Base-by-base conservation (phyloP, 2,329 filamentous ascomycete species). In the Ceratocystis diversiconidia region DNA sequence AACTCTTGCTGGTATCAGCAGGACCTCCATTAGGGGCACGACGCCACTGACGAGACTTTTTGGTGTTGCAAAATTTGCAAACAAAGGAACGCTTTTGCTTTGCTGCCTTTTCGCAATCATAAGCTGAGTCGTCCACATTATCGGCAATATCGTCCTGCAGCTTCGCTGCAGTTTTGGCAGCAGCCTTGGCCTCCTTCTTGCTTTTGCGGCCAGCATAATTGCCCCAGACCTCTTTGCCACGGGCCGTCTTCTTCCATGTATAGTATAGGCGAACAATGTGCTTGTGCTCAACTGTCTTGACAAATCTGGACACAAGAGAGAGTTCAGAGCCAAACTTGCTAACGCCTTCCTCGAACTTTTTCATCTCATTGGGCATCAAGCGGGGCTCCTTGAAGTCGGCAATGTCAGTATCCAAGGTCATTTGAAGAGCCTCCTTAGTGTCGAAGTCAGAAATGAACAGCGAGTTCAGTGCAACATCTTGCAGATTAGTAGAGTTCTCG, bases 251-350 rank as follows among this genome's bases (percentile, higher is more conserved):
- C 77, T 99, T 99, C 94, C 94, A 99, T 69, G 89, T 89, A 74
- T 99, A 99, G 75, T 97, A 99, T 73, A 89, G 95, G 2, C 94
- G 88, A 30, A 95, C 90, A 68, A 96, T 87, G 67, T 90, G 84
- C 44, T 67, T 68, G 68, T 91, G 85, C 50, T 84, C 85, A 70
- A 94, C 84, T 0, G 87, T 89, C 74, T 90, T 92, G 71, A 96
- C 89, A 73, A 96, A 89, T 70, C 88, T 86, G 69, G 86, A 90
- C 67, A 97, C 87, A 60, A 83, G 82, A 69, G 90, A 83, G 71
- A 95, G 85, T 75, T 99, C 94, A 0, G 92, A 96, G 25, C 94
- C 94, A 72, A 87, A 95, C 73, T 94, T 96, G 60, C 83, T 78
- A 10, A 99, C 89, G 50, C 84, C 94, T 72, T 96, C 92, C 72